Evolutionary conservation across 495 filamentous ascomycete species (phyloP).

Genomic region (Hypoxylon lenormandii): DNA sequence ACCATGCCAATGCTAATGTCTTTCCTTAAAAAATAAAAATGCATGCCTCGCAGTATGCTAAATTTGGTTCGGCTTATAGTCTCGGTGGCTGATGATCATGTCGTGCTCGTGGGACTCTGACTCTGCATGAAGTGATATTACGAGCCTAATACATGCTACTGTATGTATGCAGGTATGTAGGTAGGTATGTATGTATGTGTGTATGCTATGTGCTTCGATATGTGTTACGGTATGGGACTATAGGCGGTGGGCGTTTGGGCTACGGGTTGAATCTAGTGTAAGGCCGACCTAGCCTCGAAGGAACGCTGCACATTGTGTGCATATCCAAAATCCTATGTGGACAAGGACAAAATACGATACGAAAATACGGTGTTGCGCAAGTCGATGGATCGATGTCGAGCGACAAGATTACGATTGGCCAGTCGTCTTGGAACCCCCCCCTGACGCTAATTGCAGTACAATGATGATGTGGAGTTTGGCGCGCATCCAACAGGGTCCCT

Average conservation of each 20-base stretch:
- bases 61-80: neutral
- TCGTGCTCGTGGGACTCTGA: too few species aligned
- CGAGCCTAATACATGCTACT: too few species aligned
- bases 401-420: slow-evolving; percentile 46
- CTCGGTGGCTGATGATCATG: too few species aligned
- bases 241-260: slow-evolving; percentile 14
- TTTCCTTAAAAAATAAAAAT: neutral
- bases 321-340: neutral
- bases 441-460: slow-evolving; percentile 48
- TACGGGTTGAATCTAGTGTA: slow-evolving; percentile 17
- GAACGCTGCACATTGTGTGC: slow-evolving; percentile 25
- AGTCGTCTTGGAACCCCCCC: slow-evolving; percentile 29
- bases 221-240: slow-evolving; percentile 7
- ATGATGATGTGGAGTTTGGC: slow-evolving; percentile 47
- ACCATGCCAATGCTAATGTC: neutral
- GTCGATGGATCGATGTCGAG: slow-evolving; percentile 47
- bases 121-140: too few species aligned
- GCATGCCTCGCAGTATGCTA: slow-evolving; percentile 1
- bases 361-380: slow-evolving; percentile 50
- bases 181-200: too few species aligned
- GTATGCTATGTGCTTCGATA: neutral
- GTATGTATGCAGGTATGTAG: too few species aligned
- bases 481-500: slow-evolving; percentile 43
- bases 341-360: slow-evolving; percentile 43
- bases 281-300: slow-evolving; percentile 18